Evolutionary conservation across 805 yeast genomes (phyloP).

Genomic region (Torulaspora delbrueckii): DNA sequence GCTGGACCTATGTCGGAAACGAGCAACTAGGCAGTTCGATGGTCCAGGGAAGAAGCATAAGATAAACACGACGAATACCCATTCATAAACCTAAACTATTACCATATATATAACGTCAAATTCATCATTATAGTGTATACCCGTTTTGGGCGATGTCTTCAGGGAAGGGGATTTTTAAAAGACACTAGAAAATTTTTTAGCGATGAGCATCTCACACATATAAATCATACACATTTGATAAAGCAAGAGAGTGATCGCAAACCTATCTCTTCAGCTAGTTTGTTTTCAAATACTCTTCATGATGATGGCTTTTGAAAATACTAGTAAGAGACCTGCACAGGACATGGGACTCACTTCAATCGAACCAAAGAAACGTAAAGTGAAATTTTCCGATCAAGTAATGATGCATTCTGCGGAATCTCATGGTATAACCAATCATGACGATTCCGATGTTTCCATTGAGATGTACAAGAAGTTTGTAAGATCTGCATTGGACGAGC

Average conservation of each 20-base stretch:
- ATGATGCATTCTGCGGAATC: slow-evolving; percentile 15
- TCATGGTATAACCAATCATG: slow-evolving; percentile 11
- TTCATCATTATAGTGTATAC: background rate
- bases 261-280: background rate
- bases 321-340: slow-evolving; percentile 22
- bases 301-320: slow-evolving; percentile 34
- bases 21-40: slow-evolving; percentile 40
- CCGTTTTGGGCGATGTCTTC: slow-evolving; percentile 3
- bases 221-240: no score
- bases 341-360: slow-evolving; percentile 8
- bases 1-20: slow-evolving; percentile 92
- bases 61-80: slow-evolving; percentile 5
- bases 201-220: slow-evolving; percentile 10
- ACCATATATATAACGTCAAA: background rate
- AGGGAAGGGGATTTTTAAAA: background rate
- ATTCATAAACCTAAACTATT: background rate
- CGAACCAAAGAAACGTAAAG: slow-evolving; percentile 31
- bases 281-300: slow-evolving; percentile 5
- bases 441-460: slow-evolving; percentile 29
- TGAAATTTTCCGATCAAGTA: slow-evolving; percentile 31
- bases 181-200: slow-evolving; percentile 14
- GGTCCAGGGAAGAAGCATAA: slow-evolving; percentile 33
- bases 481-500: slow-evolving; percentile 61
- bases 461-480: slow-evolving; percentile 44
- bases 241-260: background rate